Evolutionary conservation across 257 asterid genomes (phyloP), one percentile per base, ranked within the genome.

Genomic region (Jaltomata sinuosa): DNA sequence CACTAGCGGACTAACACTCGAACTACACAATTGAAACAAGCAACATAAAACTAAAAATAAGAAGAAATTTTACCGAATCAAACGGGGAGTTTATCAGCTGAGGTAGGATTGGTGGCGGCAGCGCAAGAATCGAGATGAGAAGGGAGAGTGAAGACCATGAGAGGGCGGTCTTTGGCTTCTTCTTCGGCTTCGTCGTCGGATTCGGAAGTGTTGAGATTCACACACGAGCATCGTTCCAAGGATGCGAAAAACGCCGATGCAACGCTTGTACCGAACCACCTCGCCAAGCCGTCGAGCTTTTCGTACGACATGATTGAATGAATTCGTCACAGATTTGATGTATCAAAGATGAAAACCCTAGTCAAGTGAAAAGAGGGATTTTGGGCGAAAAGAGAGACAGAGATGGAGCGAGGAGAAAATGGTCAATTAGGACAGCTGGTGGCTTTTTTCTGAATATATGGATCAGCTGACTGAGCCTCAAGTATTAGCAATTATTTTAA

Each of bases 171-270:
- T 64, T 94, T 93, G 32, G 99, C 95, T 88, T 96, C 99, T 85
- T 91, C 90, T 0, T 84, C 93, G 12, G 88, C 94, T 34, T 92
- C 97, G 31, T 92, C 97, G 52, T 95, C 99, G 83, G 94, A 86
- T 71, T 95, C 99, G 89, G 82, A 91, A 84, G 99, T 94, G 77
- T 92, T 88, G 85, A 96, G 93, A 81, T 91, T 94, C 78, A 96
- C 97, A 90, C 98, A 96, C 74, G 99, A 92, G 84, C 97, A 96
- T n/a, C 99, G 93, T 84, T 96, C 99, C 32, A 96, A 91, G n/a
- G 99, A 96, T 49, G 97, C 94, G 89, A 96, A 96, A 91, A 96
- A 96, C 32, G 98, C 99, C 31, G 96, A 83, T 62, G 97, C 98
- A 8, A 96, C 98, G 91, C 93, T 91, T 78, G 89, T 89, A 0